A percentile compares a stretch with the other conserved stretches of the same genome.
Evolutionary conservation across 306 rosid species (phyloP).

Genomic region (Ormosia semicastrata): DNA sequence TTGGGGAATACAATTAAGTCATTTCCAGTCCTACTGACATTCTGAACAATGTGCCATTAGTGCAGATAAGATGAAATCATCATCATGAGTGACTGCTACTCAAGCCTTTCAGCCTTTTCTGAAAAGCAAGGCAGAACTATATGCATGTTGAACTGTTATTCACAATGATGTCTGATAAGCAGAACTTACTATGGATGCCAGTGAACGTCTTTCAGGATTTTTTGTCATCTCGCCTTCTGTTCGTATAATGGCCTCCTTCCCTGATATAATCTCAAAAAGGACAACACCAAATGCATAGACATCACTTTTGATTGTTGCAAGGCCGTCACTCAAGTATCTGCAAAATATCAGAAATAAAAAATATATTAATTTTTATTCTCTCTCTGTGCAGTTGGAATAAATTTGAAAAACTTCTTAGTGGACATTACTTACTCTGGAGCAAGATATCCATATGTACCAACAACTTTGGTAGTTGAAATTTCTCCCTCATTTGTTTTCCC

Average conservation of each 20-base stretch:
- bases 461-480: constrained; percentile 78
- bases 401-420: neutral
- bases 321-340: constrained; percentile 95
- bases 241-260: constrained; percentile 84
- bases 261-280: constrained; percentile 84
- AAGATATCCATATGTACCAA: constrained; percentile 95
- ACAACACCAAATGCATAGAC: constrained; percentile 95
- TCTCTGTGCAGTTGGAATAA: neutral
- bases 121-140: constrained; percentile 5
- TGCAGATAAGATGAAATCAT: neutral
- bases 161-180: neutral
- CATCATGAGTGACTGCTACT: neutral
- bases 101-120: neutral
- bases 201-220: constrained; percentile 85
- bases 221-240: constrained; percentile 65
- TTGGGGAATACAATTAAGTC: neutral
- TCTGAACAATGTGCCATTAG: neutral
- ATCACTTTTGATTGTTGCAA: constrained; percentile 88
- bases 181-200: constrained; percentile 85
- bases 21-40: neutral
- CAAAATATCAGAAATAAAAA: neutral
- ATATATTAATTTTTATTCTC: neutral
- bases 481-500: constrained; percentile 85
- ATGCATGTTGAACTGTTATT: neutral
- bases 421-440: constrained; percentile 87